phyloP scores from a whole-genome alignment of 1,284 basidiomycete species.

The Sutorius eximius region DNA sequence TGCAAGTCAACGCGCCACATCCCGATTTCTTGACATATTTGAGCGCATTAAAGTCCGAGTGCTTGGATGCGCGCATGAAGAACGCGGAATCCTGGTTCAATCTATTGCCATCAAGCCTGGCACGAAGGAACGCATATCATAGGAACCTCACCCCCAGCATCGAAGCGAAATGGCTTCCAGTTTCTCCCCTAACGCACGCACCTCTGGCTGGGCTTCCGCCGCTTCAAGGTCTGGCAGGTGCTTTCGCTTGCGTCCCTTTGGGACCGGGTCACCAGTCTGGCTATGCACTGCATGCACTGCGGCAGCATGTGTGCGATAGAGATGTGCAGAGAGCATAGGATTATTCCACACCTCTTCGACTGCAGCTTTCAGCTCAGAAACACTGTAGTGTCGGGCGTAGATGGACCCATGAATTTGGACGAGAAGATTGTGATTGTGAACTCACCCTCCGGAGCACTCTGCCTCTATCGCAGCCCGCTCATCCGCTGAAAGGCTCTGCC shows the following conservation, averaged over 20 bases:
- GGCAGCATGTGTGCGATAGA: conserved; percentile 54
- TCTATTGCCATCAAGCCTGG: conserved; percentile 35
- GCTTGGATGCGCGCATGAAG: conserved; percentile 63
- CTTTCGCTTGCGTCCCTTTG: conserved; percentile 47
- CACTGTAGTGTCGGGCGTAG: conserved; percentile 37
- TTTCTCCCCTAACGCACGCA: conserved; percentile 46
- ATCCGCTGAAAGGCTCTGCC: conserved; percentile 30
- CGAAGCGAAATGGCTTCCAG: conserved; percentile 51
- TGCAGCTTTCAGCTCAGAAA: conserved; percentile 51
- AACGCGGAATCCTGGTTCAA: conserved; percentile 50
- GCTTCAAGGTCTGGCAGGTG: conserved; percentile 37
- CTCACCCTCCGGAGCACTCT: conserved; percentile 44
- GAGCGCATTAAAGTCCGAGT: conserved; percentile 64
- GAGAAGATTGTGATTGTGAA: not conserved
- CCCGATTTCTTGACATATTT: conserved; percentile 36
- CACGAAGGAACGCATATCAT: not conserved
- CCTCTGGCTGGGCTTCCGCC: conserved; percentile 39
- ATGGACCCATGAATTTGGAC: not conserved
- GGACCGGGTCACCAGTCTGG: conserved; percentile 40
- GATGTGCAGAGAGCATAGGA: conserved; percentile 57
- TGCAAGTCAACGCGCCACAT: conserved; percentile 15
- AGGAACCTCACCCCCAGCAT: conserved; percentile 54
- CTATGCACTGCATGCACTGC: conserved; percentile 46
- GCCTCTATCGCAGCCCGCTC: conserved; percentile 32
- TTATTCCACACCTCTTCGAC: conserved; percentile 52